A percentile compares a stretch with the other conserved stretches of the same genome.
Conservation (phyloP, 2,329 filamentous ascomycete species). For the Beauveria pseudobassiana region DNA sequence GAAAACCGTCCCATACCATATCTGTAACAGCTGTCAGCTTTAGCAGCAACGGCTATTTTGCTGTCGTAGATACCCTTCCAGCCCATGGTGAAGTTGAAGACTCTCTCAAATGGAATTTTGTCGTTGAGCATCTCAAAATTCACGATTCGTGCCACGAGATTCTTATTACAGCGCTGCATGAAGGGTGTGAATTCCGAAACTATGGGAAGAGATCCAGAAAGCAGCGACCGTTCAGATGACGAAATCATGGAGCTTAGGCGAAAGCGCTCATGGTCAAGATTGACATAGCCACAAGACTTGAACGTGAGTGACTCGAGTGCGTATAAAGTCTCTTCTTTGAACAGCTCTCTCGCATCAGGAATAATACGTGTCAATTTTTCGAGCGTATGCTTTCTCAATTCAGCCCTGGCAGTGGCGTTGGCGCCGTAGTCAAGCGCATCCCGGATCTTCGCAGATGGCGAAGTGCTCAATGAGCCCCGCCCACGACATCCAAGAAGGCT, state of each 20-base stretch:
- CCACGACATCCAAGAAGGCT: constrained; percentile 31
- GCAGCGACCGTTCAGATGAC: neutral
- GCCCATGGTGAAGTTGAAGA: constrained; percentile 29
- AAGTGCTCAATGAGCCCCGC: constrained; percentile 35
- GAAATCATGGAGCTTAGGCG: constrained; percentile 30
- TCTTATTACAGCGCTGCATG: constrained; percentile 31
- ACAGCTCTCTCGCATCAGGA: constrained; percentile 17
- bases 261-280: constrained; percentile 29
- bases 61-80: constrained; percentile 30
- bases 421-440: constrained; percentile 11
- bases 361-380: constrained; percentile 15
- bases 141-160: constrained; percentile 27
- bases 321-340: constrained; percentile 21
- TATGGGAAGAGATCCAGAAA: neutral
- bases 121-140: constrained; percentile 25
- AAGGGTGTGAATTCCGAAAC: constrained; percentile 15
- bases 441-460: constrained; percentile 27
- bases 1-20: constrained; percentile 27
- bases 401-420: no score
- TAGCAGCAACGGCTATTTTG: constrained; percentile 24
- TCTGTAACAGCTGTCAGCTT: constrained; percentile 25
- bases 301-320: constrained; percentile 38
- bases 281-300: constrained; percentile 55
- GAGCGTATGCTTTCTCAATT: neutral
- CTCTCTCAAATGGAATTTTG: constrained; percentile 19